These are phyloP conservation scores for Citrus maxima DNA, from an alignment of 345 rosid species.

Conservation along the genomic window DNA sequence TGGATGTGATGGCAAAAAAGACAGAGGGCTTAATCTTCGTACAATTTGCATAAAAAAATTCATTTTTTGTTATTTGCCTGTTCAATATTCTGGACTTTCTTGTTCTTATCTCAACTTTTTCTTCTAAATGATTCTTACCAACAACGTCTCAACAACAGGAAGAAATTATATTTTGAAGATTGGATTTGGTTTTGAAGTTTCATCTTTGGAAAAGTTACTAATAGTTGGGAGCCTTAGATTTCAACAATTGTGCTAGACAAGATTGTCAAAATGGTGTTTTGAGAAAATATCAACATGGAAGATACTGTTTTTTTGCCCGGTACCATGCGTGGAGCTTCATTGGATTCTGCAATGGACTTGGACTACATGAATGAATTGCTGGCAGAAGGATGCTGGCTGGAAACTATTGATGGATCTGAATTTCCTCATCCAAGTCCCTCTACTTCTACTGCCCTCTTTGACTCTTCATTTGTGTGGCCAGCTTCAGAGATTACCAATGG, in stretches of 20 bases:
- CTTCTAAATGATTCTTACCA: neutral
- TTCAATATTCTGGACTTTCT: constrained; percentile 3
- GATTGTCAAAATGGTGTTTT: constrained; percentile 9
- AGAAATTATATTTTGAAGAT: constrained; percentile 24
- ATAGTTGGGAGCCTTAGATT: constrained; percentile 8
- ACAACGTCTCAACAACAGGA: constrained; percentile 3
- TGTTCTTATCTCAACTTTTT: constrained; percentile 7
- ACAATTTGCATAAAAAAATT: neutral
- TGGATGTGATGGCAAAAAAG: constrained; percentile 9
- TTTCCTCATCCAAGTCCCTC: constrained; percentile 49
- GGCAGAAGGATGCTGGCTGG: constrained; percentile 92
- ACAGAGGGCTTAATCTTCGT: constrained; percentile 15
- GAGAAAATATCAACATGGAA: constrained; percentile 42
- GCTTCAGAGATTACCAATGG: constrained; percentile 34
- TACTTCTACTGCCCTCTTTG: constrained; percentile 35
- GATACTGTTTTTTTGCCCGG: constrained; percentile 45
- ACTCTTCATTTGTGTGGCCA: constrained; percentile 43
- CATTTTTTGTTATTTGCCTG: neutral
- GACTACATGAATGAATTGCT: constrained; percentile 77
- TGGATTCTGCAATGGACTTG: constrained; percentile 57
- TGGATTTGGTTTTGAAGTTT: constrained; percentile 7
- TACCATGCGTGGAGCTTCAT: constrained; percentile 22
- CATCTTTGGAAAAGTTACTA: neutral
- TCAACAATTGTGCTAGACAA: constrained; percentile 7
- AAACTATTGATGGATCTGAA: constrained; percentile 81